Evolutionary conservation across 2,329 filamentous ascomycete genomes (phyloP).

Genomic region (Pyrenochaeta sp.): DNA sequence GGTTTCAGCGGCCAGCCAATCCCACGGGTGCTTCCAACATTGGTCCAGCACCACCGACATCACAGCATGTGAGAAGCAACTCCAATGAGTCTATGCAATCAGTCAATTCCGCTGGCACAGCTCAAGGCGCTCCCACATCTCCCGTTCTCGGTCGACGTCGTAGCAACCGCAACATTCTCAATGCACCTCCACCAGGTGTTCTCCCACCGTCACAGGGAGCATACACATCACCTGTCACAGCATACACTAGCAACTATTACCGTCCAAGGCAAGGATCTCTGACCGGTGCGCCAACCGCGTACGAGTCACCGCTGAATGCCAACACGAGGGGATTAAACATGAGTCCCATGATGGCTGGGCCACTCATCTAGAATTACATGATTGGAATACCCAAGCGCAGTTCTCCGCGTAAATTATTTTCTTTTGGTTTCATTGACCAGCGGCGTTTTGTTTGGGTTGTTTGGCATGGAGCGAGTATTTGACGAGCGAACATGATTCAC

Average conservation of each 20-base stretch:
- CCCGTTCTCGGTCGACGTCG: constrained; percentile 43
- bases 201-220: constrained; percentile 33
- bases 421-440: background rate
- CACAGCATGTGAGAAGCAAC: constrained; percentile 40
- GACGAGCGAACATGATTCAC: constrained; percentile 20
- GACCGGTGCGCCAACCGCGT: constrained; percentile 22
- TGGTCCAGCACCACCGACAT: constrained; percentile 12
- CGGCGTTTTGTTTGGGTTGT: constrained; percentile 3
- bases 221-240: constrained; percentile 31
- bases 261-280: constrained; percentile 39
- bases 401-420: background rate
- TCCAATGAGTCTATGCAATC: constrained; percentile 46
- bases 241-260: constrained; percentile 42
- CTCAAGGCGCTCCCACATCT: constrained; percentile 35
- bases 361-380: constrained; percentile 34
- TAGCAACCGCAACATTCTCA: constrained; percentile 47
- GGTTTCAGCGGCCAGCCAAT: constrained; percentile 40
- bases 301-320: constrained; percentile 38
- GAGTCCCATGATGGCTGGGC: constrained; percentile 45
- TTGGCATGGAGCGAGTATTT: constrained; percentile 11
- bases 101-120: constrained; percentile 38
- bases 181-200: constrained; percentile 31
- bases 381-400: background rate
- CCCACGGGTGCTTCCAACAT: constrained; percentile 24
- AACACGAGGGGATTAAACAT: constrained; percentile 28